Percentiles rank a stretch among this genome's conserved stretches.
Conservation (phyloP, 2,329 filamentous ascomycete genomes). For the Curvularia spicifera region DNA sequence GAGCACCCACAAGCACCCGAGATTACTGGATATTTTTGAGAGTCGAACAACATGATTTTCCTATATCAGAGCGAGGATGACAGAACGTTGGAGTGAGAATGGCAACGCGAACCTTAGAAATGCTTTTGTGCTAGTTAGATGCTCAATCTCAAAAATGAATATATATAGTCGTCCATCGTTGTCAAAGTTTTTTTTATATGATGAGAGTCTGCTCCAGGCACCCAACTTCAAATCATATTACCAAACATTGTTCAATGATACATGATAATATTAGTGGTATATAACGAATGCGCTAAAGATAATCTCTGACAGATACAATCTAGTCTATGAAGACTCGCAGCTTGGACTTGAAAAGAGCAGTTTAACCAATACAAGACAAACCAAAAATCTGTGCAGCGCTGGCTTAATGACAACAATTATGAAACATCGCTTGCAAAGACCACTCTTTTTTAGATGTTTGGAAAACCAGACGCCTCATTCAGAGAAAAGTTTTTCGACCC, state of each 20-base stretch:
- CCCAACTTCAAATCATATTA: not conserved
- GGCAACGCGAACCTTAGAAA: too few species aligned
- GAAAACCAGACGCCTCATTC: not conserved
- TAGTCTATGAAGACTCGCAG: constrained; percentile 13
- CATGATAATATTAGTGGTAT: not conserved
- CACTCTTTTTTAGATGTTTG: not conserved
- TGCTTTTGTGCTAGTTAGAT: not conserved
- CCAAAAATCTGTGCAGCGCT: constrained; percentile 3
- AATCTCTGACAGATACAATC: constrained; percentile 5
- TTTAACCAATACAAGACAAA: not conserved
- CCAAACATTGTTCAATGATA: not conserved
- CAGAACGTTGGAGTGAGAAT: not conserved
- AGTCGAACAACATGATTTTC: not conserved
- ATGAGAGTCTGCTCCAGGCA: not conserved
- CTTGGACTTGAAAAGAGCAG: not conserved
- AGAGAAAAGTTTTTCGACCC: not conserved
- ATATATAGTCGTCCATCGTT: too few species aligned
- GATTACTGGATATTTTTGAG: not conserved
- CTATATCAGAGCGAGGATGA: not conserved
- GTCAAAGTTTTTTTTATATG: not conserved
- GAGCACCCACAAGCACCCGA: not conserved
- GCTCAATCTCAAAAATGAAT: not conserved
- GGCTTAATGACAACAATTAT: constrained; percentile 6
- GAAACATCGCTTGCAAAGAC: not conserved
- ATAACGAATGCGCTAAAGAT: not conserved